Percentiles rank a stretch among this genome's conserved stretches.
These are phyloP conservation scores for Phytophthora hibernalis DNA, from an alignment of 352 stramenopile genomes.

Conservation along the genomic window DNA sequence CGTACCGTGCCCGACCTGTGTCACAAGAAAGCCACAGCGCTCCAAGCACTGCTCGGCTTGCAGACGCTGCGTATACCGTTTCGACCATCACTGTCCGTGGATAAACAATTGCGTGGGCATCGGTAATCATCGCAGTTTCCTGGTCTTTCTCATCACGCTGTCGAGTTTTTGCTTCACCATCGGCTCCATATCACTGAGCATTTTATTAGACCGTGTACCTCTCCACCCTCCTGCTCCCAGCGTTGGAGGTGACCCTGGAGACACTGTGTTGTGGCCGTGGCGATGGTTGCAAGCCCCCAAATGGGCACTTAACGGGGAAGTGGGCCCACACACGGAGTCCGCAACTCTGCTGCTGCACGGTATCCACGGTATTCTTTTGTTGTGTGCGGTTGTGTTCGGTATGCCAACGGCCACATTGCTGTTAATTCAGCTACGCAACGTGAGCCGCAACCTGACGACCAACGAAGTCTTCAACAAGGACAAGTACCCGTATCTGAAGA, in stretches of 20 bases:
- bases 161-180: conserved; percentile 59
- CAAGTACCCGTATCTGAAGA: conserved; percentile 89
- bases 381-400: conserved; percentile 72
- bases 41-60: conserved; percentile 88
- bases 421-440: conserved; percentile 75
- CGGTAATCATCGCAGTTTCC: conserved; percentile 76
- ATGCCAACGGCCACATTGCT: conserved; percentile 71
- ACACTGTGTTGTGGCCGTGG: conserved; percentile 23
- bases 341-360: conserved; percentile 57
- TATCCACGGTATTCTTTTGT: conserved; percentile 60
- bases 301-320: conserved; percentile 26
- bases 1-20: conserved; percentile 82
- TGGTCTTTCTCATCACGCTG: conserved; percentile 70
- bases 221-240: conserved; percentile 37
- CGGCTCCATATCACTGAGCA: conserved; percentile 51
- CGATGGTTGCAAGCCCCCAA: conserved; percentile 37
- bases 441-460: conserved; percentile 75
- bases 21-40: conserved; percentile 74
- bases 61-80: conserved; percentile 78
- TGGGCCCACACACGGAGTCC: conserved; percentile 20
- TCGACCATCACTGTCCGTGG: conserved; percentile 89
- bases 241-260: neutral
- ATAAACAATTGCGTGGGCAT: conserved; percentile 88
- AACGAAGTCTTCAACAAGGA: conserved; percentile 92
- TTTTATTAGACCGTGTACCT: conserved; percentile 53